Base-by-base conservation (phyloP, 1,284 basidiomycete genomes). In the Rhodotorula sp. region DNA sequence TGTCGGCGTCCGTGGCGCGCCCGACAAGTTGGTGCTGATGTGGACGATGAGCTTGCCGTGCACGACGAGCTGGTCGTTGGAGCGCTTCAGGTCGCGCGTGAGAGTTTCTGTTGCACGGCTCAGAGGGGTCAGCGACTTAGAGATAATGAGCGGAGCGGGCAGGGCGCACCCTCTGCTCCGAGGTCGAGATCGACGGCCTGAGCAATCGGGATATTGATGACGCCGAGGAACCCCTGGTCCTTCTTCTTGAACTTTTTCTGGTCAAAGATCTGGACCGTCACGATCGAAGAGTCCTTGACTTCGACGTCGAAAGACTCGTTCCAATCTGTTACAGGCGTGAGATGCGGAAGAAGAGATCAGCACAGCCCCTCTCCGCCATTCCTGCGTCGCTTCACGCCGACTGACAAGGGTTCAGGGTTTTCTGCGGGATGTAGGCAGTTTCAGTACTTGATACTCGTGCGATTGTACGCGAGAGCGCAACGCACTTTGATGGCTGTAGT, bases 161-260 rank as follows among this genome's bases (percentile, higher is more conserved):
- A 45, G 22, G n/a, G 82, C 89, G 79, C 79, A 91, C 92, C 91
- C 81, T 95, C 92, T 22, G 91, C 91, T 65, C 91, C 93, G 24
- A 93, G 82, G 73, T 93, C 91, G 53, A 95, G 84, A 80, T 95
- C 93, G 63, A 96, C 83, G n/a, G 91, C 89, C 81, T 94, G 91
- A 74, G 89, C 87, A 70, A 96, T 91, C 74, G 88, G 87, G 77
- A 97, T 86, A 80, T 95, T 95, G 79, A 96, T 93, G 42, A 95
- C 93, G 64, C 93, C 93, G 60, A 97, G 84, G 82, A 96, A 96
- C 7, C 93, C 93, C 80, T 96, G 93, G 81, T 96, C 93, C 81
- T 89, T 89, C 82, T 91, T 86, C 84, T 95, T 97, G 84, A 96
- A 96, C 83, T 95, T 96, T 81, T 92, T 89, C 83, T 96, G 94